A percentile compares a stretch with the other conserved stretches of the same genome.
phyloP scores from a whole-genome alignment of 108 stramenopile genomes.

The Chaetoceros tenuissimus region DNA sequence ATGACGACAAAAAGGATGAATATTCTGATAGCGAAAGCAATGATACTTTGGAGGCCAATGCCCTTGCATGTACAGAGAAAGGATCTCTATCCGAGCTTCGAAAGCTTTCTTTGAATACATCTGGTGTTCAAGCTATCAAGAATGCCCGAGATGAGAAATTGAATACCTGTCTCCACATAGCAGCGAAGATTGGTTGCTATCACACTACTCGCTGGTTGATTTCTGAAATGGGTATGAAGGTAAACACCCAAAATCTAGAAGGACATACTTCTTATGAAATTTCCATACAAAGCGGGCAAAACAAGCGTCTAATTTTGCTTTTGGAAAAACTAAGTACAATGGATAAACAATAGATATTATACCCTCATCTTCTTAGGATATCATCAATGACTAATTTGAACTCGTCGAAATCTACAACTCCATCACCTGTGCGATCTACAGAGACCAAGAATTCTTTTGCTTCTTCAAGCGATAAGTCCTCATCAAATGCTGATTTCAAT shows the following conservation, averaged over 20 bases:
- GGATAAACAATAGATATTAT: too few species aligned
- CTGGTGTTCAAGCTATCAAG: constrained; percentile 26
- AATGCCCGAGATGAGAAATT: constrained; percentile 26
- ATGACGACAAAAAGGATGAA: constrained; percentile 5
- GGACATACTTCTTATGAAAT: too few species aligned
- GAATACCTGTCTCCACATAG: constrained; percentile 50
- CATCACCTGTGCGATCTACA: constrained; percentile 5
- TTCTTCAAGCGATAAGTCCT: constrained; percentile 1
- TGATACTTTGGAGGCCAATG: constrained; percentile 2
- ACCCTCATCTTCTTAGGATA: too few species aligned
- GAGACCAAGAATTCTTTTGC: neutral
- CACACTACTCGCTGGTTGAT: constrained; percentile 48
- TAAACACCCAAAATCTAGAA: too few species aligned
- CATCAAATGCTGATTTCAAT: neutral
- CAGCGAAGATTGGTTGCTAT: constrained; percentile 37
- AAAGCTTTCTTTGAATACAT: constrained; percentile 23
- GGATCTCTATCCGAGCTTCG: constrained; percentile 37
- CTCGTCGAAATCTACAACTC: constrained; percentile 5
- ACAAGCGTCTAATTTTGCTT: too few species aligned
- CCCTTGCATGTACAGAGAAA: constrained; percentile 24
- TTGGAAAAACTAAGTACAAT: too few species aligned
- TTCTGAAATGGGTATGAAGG: constrained; percentile 45
- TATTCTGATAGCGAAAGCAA: neutral
- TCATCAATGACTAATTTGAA: too few species aligned
- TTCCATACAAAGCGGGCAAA: too few species aligned